Base-by-base conservation (phyloP, 257 asterid genomes). In the Cruciata laevipes region DNA sequence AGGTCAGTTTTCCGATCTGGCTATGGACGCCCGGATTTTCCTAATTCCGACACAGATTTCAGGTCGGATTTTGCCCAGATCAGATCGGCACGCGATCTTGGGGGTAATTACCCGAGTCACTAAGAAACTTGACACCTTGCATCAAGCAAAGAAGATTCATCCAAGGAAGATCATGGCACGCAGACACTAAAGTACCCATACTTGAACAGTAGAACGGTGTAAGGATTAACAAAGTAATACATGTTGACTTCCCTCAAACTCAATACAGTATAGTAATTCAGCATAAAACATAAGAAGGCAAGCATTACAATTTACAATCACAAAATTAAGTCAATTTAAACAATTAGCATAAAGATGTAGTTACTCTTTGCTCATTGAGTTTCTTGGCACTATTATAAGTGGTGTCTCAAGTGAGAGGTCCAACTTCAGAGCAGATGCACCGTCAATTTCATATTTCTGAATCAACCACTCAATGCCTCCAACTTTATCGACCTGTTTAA, bases 401-500 rank as follows among this genome's bases (percentile, higher is more conserved):
- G 99, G 99, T 65, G 86, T 88, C 58, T 94, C 99, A 78, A 94
- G 83, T 47, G 89, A 83, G 82, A 94, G 97, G 82, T 94, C 96
- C 86, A 94, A 78, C 81, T 90, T 94, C 37, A 94, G 71, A 71
- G 99, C 97, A 77, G 97, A 67, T 68, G 97, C 96, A 61, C 99
- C 99, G 80, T 94, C 99, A 27, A 94, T 85, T 89, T 94, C 99
- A 65, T 90, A 85, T 74, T 94, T 94, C 81, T 88, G 88, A 77
- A 90, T 94, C 85, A 90, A 83, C 99, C 99, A 90, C 80, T 94
- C 99, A 68, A 94, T 90, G 72, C 97, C 99, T 74, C 97, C 97
- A 12, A 94, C 97, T 81, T 94, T 94, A 83, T 94, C 99, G 70
- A 94, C 96, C 72, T 90, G 88, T 73, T 88, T 80, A 70, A 94